These are phyloP conservation scores for Scutellaria baicalensis DNA, from an alignment of 257 asterid genomes.

Conservation along the genomic window DNA sequence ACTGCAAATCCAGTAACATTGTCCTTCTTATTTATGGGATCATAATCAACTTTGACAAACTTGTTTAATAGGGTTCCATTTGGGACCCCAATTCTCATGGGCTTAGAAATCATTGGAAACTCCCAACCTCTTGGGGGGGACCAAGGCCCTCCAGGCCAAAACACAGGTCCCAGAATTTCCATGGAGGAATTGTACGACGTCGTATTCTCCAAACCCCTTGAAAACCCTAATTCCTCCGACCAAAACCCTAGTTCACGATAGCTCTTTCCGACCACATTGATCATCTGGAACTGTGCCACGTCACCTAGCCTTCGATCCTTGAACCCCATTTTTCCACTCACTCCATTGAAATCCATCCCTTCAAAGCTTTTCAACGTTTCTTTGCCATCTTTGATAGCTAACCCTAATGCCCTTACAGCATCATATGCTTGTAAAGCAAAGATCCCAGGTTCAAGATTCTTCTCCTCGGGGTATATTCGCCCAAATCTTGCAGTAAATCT, in stretches of 20 bases:
- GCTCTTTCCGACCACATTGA: conserved; percentile 28
- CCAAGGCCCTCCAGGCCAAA: conserved; percentile 32
- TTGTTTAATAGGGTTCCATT: neutral
- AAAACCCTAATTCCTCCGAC: conserved; percentile 24
- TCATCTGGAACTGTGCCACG: conserved; percentile 12
- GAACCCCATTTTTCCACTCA: conserved; percentile 23
- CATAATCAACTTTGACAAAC: conserved; percentile 24
- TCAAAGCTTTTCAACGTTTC: neutral
- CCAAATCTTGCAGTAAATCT: conserved; percentile 13
- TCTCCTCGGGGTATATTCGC: conserved; percentile 7
- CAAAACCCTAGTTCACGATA: conserved; percentile 29
- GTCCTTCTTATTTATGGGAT: neutral
- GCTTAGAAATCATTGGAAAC: conserved; percentile 12
- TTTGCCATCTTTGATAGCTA: neutral
- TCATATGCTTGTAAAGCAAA: conserved; percentile 30
- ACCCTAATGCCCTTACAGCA: conserved; percentile 16
- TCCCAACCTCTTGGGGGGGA: conserved; percentile 34
- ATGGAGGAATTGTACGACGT: conserved; percentile 5
- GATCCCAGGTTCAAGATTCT: conserved; percentile 24
- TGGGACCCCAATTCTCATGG: conserved; percentile 34
- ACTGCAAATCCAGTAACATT: conserved; percentile 26
- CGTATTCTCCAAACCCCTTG: neutral
- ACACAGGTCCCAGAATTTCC: conserved; percentile 19
- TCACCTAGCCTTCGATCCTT: conserved; percentile 13
- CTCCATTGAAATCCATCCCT: neutral